Evolutionary conservation across 2,329 filamentous ascomycete genomes (phyloP).

Genomic region (Davidsoniella virescens): DNA sequence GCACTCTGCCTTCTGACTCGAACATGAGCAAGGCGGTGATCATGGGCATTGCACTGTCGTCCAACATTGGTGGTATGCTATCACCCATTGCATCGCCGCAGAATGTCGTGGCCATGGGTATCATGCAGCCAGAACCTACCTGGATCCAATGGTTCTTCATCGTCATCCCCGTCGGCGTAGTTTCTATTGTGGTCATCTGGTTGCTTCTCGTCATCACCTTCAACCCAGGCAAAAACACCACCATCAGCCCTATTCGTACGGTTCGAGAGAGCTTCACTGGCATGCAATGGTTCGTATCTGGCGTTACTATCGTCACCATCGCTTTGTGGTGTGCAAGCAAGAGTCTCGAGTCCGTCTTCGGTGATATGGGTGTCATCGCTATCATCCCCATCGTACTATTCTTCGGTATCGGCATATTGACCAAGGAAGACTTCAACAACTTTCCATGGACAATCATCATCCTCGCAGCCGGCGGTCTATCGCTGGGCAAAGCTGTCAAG

Average conservation of each 20-base stretch:
- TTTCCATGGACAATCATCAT: constrained; percentile 99
- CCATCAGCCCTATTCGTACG: constrained; percentile 78
- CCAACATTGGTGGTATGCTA: constrained; percentile 90
- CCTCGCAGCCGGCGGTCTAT: constrained; percentile 80
- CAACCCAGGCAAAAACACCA: constrained; percentile 67
- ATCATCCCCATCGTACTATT: constrained; percentile 92
- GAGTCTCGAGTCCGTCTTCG: constrained; percentile 72
- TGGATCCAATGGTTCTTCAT: constrained; percentile 98
- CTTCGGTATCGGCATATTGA: constrained; percentile 90
- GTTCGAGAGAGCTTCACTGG: constrained; percentile 79
- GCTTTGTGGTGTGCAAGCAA: constrained; percentile 84
- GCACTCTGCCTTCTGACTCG: constrained; percentile 78
- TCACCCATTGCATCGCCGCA: constrained; percentile 95
- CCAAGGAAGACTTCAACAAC: constrained; percentile 99
- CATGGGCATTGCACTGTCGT: constrained; percentile 83
- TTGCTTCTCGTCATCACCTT: constrained; percentile 70
- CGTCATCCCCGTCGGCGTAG: constrained; percentile 76
- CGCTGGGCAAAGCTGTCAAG: constrained; percentile 84
- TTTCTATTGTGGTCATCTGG: constrained; percentile 84
- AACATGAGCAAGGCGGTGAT: constrained; percentile 91
- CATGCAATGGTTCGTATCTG: constrained; percentile 81
- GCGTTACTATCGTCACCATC: constrained; percentile 73
- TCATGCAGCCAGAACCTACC: constrained; percentile 81
- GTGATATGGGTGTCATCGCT: constrained; percentile 96
- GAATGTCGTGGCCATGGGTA: constrained; percentile 89